Evolutionary conservation across 257 asterid genomes (phyloP).

Genomic region (Paraleonurus japonicus): DNA sequence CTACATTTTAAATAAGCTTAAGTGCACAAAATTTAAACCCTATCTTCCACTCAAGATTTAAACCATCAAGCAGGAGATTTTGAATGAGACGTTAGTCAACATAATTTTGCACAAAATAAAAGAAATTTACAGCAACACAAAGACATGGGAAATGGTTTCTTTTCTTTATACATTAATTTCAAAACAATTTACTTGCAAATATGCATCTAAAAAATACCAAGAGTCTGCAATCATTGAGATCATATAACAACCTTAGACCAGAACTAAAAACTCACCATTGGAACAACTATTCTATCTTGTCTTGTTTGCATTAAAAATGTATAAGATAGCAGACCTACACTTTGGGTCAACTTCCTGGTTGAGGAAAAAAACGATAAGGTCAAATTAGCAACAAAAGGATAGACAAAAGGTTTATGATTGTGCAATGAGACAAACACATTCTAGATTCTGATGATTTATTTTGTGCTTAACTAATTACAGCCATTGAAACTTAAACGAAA

Average conservation of each 20-base stretch:
- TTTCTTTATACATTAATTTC: slow-evolving; percentile 14
- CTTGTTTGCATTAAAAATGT: slow-evolving; percentile 77
- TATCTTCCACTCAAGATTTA: not conserved
- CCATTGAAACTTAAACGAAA: not conserved
- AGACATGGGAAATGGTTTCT: slow-evolving; percentile 1
- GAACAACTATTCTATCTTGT: slow-evolving; percentile 87
- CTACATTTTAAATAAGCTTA: slow-evolving; percentile 9
- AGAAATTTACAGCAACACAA: not conserved
- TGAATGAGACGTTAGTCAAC: slow-evolving; percentile 8
- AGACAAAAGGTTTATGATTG: slow-evolving; percentile 1
- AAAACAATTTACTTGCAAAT: not conserved
- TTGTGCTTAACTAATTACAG: not conserved
- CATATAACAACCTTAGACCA: slow-evolving; percentile 24
- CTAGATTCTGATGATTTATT: slow-evolving; percentile 16
- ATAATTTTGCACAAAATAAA: slow-evolving; percentile 4
- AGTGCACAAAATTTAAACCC: not conserved
- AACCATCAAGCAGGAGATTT: slow-evolving; percentile 8
- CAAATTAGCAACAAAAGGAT: slow-evolving; percentile 1
- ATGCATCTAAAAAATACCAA: slow-evolving; percentile 4
- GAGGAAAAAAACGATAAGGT: slow-evolving; percentile 20
- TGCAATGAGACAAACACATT: not conserved
- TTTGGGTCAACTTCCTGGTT: slow-evolving; percentile 75
- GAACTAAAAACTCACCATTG: slow-evolving; percentile 70
- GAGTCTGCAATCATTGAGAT: slow-evolving; percentile 7
- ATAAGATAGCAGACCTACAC: slow-evolving; percentile 90